Conservation (phyloP, 2,329 filamentous ascomycete species). For the Fusarium nurragi region DNA sequence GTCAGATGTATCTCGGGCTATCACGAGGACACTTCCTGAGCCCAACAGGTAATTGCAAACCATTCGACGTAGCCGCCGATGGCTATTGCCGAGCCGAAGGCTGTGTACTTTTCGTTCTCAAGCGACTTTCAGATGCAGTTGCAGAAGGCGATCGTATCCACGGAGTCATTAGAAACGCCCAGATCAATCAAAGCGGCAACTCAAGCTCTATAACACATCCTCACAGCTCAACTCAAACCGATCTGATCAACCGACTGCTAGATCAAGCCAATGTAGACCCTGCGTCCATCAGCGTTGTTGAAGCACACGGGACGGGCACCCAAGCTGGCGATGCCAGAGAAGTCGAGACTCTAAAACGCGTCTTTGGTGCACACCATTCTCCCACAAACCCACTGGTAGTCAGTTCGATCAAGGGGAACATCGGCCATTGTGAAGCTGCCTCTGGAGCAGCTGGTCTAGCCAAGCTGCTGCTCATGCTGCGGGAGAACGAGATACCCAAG, state of each 20-base stretch:
- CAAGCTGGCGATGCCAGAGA: conserved; percentile 6
- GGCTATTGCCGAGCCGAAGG: conserved; percentile 5
- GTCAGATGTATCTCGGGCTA: conserved; percentile 1
- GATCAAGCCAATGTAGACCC: neutral
- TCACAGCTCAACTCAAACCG: neutral
- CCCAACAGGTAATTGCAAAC: conserved; percentile 1
- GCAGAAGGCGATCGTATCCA: neutral
- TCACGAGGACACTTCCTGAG: conserved; percentile 1
- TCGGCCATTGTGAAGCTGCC: neutral
- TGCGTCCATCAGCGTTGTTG: neutral
- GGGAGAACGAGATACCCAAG: neutral
- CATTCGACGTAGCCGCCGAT: neutral
- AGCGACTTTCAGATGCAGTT: neutral
- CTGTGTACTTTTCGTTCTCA: neutral
- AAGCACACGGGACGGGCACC: neutral
- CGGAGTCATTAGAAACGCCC: neutral
- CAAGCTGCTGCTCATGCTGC: neutral
- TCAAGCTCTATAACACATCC: conserved; percentile 4
- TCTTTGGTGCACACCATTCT: neutral
- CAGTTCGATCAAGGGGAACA: neutral
- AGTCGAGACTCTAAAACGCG: neutral
- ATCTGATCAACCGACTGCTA: neutral
- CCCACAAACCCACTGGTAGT: neutral
- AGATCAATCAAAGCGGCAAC: conserved; percentile 1
- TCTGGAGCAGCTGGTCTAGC: neutral